Evolutionary conservation across 208 protist species (phyloP).

Genomic region (Leishmania tropica): DNA sequence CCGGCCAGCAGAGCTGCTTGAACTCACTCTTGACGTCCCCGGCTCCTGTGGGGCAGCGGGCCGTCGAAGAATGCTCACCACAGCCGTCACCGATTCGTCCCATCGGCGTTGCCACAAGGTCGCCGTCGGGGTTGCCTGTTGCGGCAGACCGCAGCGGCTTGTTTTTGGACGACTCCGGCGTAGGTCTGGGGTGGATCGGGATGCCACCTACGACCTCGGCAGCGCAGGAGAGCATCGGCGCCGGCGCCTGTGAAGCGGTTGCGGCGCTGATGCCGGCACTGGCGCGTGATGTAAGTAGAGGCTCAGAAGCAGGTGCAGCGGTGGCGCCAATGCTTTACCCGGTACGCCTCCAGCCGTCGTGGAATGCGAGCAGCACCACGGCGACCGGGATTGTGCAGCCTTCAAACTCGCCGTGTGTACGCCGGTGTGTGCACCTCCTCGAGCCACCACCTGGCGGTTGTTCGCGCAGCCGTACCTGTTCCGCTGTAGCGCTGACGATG

Average conservation of each 20-base stretch:
- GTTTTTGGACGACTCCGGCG: slow-evolving; percentile 22
- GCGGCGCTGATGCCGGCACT: neutral
- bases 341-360: neutral
- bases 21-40: slow-evolving; percentile 31
- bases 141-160: slow-evolving; percentile 20
- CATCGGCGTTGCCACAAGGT: slow-evolving; percentile 7
- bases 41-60: slow-evolving; percentile 7
- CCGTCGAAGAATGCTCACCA: slow-evolving; percentile 23
- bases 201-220: neutral
- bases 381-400: neutral
- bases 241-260: neutral
- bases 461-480: neutral
- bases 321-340: slow-evolving; percentile 1
- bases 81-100: slow-evolving; percentile 30
- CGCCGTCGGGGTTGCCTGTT: slow-evolving; percentile 21
- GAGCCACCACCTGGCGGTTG: neutral
- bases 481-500: neutral
- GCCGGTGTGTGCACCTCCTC: slow-evolving; percentile 2
- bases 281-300: neutral
- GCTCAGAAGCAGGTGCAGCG: neutral
- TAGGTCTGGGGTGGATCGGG: slow-evolving; percentile 15
- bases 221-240: neutral
- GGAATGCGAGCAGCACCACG: neutral
- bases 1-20: slow-evolving; percentile 24
- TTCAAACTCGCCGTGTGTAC: slow-evolving; percentile 10